phyloP scores from a whole-genome alignment of 805 yeast genomes.

The Wickerhamiella shivajii region DNA sequence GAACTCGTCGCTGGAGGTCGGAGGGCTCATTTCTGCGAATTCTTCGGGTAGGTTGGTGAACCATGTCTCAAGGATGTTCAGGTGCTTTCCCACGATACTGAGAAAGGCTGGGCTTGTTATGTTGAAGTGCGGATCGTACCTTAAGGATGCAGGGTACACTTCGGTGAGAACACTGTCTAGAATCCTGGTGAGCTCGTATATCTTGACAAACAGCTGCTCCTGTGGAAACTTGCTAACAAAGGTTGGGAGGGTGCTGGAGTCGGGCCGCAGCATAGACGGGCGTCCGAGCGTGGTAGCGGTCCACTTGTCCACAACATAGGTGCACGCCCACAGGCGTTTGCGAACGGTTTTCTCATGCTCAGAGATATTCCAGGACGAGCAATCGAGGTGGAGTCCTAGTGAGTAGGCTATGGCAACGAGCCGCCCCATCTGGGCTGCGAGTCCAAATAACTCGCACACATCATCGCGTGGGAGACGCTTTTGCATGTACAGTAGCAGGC shows the following conservation, averaged over 20 bases:
- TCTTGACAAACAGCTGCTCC: constrained; percentile 21
- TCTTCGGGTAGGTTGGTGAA: constrained; percentile 18
- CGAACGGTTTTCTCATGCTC: constrained; percentile 22
- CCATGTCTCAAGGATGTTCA: constrained; percentile 18
- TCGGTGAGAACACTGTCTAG: constrained; percentile 18
- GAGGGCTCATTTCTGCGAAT: constrained; percentile 18
- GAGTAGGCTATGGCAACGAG: constrained; percentile 21
- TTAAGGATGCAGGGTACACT: constrained; percentile 15
- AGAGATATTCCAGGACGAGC: constrained; percentile 24
- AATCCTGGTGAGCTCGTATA: constrained; percentile 18
- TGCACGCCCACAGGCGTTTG: constrained; percentile 24
- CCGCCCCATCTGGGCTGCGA: constrained; percentile 19
- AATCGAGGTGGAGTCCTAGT: constrained; percentile 25
- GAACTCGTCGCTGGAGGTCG: constrained; percentile 16
- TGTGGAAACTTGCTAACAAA: constrained; percentile 17
- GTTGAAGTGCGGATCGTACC: constrained; percentile 11
- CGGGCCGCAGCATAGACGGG: constrained; percentile 16
- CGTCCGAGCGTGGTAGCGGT: constrained; percentile 23
- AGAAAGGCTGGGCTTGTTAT: constrained; percentile 8
- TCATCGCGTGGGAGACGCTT: constrained; percentile 22
- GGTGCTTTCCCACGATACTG: constrained; percentile 12
- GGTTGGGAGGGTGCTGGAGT: constrained; percentile 10
- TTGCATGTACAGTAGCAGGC: constrained; percentile 22
- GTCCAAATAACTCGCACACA: constrained; percentile 19
- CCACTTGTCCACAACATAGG: constrained; percentile 27